phyloP scores from a whole-genome alignment of 805 yeast genomes.

The Candida morakotiae region DNA sequence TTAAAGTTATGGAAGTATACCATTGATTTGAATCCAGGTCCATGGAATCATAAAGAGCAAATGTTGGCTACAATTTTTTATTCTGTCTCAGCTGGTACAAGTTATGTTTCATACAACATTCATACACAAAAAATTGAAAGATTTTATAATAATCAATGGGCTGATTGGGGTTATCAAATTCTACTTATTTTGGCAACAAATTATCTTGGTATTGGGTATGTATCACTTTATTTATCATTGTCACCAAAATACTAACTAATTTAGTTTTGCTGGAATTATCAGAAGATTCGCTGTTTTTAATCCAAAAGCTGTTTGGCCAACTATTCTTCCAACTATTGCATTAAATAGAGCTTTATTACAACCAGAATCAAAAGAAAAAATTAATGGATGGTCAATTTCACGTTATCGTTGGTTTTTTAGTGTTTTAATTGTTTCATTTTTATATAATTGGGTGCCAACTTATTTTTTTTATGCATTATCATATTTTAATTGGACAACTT shows the following conservation, averaged over 20 bases:
- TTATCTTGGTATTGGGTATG: conserved; percentile 22
- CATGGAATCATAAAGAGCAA: conserved; percentile 63
- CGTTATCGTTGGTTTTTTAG: conserved; percentile 18
- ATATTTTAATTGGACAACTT: conserved; percentile 51
- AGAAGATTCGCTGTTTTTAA: conserved; percentile 20
- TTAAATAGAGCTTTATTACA: conserved; percentile 23
- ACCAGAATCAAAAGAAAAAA: conserved; percentile 19
- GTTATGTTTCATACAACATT: conserved; percentile 27
- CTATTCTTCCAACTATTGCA: conserved; percentile 24
- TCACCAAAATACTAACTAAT: no score
- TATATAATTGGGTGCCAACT: conserved; percentile 44
- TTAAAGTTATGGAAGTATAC: conserved; percentile 17
- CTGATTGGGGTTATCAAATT: conserved; percentile 20
- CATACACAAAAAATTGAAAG: conserved; percentile 15
- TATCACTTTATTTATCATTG: no score
- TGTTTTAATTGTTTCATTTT: conserved; percentile 23
- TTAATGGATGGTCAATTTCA: conserved; percentile 27
- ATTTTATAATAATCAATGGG: conserved; percentile 23
- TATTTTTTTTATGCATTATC: conserved; percentile 40
- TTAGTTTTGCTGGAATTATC: conserved; percentile 23
- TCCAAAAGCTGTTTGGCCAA: conserved; percentile 25
- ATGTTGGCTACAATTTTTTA: conserved; percentile 51
- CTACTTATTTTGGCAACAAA: conserved; percentile 19
- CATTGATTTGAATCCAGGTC: conserved; percentile 41
- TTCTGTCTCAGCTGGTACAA: conserved; percentile 27